Evolutionary conservation across 2,329 filamentous ascomycete genomes (phyloP), one percentile per base, ranked within the genome.

Genomic region (Pseudocercospora fijiensis): DNA sequence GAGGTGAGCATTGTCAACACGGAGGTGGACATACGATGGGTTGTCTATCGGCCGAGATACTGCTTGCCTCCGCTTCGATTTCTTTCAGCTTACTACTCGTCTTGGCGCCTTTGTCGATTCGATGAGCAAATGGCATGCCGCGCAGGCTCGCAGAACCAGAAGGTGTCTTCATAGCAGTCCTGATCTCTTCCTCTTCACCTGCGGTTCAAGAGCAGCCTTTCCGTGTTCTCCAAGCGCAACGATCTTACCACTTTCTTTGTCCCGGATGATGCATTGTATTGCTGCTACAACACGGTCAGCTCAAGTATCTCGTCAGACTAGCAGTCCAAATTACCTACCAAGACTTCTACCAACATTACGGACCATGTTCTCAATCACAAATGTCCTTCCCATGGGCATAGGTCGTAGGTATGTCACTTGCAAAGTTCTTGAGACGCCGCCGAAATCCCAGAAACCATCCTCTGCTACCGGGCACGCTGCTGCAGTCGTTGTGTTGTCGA

Each of bases 401-500:
- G 78, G 78, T 10, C 77, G 70, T 43, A 82, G 65, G 62, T 81
- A 81, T 1, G 77, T 79, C 41, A 79, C 79, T 65, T 77, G 80
- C 65, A 82, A 68, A 51, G 71, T 77, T 45, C 74, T 61, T 33
- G 69, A 74, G 16, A 81, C 77, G 56, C 79, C 77, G 3, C 76
- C 78, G n/a, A 72, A 69, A 8, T 63, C 61, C 78, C 79, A 81
- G 52, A 63, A 67, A 11, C 65, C 65, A 33, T 61, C 43, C 33
- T 61, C 57, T 16, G 65, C 52, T 30, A 67, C 30, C 6, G 65
- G 63, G 1, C 58, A 63, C 1, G 61, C 57, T 9, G 78, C 73
- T 6, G 76, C 72, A 1, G 76, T 79, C 1, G 80, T 81, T 59
- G 79, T 78, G 74, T 85, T 82, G 68, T 86, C 84, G 61, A 83